These are phyloP conservation scores for Thelephora terrestris DNA, from an alignment of 1,284 basidiomycete species.

Conservation along the genomic window DNA sequence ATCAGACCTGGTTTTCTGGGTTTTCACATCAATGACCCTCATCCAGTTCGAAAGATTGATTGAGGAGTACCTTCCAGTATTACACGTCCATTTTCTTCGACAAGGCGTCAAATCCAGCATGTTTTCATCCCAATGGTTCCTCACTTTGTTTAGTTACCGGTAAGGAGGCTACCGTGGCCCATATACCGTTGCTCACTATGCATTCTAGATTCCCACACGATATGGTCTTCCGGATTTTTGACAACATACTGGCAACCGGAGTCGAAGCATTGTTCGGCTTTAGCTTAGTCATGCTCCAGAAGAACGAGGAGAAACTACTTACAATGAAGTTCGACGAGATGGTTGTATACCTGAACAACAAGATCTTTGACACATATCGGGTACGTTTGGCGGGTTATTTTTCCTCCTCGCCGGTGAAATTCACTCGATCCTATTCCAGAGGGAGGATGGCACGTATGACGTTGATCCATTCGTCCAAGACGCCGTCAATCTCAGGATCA, in stretches of 20 bases:
- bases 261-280: conserved; percentile 97
- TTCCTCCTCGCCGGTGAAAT: not conserved
- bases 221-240: conserved; percentile 91
- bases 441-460: conserved; percentile 34
- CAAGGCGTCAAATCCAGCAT: conserved; percentile 95
- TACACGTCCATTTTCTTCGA: conserved; percentile 86
- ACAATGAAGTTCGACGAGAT: conserved; percentile 85
- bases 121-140: conserved; percentile 97
- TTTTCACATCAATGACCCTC: conserved; percentile 1
- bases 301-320: conserved; percentile 77
- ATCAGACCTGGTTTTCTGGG: not conserved
- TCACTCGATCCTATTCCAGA: conserved; percentile 2
- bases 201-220: conserved; percentile 80
- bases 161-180: conserved; percentile 23
- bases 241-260: conserved; percentile 91
- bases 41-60: conserved; percentile 84
- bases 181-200: not conserved
- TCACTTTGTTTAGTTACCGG: conserved; percentile 95
- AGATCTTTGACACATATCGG: conserved; percentile 77
- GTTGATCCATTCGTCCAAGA: conserved; percentile 81
- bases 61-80: conserved; percentile 85
- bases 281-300: conserved; percentile 78
- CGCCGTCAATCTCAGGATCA: conserved; percentile 74
- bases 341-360: conserved; percentile 69
- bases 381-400: conserved; percentile 22